A percentile compares a stretch with the other conserved stretches of the same genome.
phyloP scores from a whole-genome alignment of 352 stramenopile genomes.

The Pythium monospermum region DNA sequence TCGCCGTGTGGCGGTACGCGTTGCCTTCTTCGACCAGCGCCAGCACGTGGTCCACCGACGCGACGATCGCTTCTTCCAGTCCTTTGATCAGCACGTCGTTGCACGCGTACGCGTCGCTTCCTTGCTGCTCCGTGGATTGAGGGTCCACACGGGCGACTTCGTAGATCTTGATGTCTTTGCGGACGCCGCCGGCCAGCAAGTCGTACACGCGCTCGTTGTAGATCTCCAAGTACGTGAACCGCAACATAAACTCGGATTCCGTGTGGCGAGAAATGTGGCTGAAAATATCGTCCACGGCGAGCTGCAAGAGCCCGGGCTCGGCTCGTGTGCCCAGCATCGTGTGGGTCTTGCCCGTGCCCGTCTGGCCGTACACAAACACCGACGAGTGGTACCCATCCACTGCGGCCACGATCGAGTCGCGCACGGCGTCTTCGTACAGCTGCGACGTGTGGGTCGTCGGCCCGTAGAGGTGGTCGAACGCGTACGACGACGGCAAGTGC shows the following conservation, averaged over 20 bases:
- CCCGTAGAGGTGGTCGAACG: constrained; percentile 86
- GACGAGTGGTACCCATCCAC: constrained; percentile 82
- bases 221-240: constrained; percentile 96
- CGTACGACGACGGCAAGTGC: constrained; percentile 67
- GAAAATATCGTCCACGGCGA: constrained; percentile 88
- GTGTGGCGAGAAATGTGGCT: constrained; percentile 55
- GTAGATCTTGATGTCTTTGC: constrained; percentile 72
- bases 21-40: constrained; percentile 83
- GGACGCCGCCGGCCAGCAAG: constrained; percentile 75
- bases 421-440: constrained; percentile 83
- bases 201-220: constrained; percentile 98
- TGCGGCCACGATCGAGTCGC: constrained; percentile 63
- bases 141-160: constrained; percentile 50
- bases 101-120: constrained; percentile 26
- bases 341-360: constrained; percentile 81
- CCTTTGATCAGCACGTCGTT: constrained; percentile 87
- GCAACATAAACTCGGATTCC: constrained; percentile 61
- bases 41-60: constrained; percentile 74
- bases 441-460: constrained; percentile 56
- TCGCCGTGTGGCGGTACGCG: constrained; percentile 68
- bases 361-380: constrained; percentile 92
- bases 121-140: constrained; percentile 13
- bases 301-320: constrained; percentile 78
- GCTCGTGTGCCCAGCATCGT: constrained; percentile 57
- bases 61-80: constrained; percentile 74